Percentiles rank a stretch among this genome's conserved stretches.
Conservation (phyloP, 495 filamentous ascomycete species). For the Penicillium bialowiezense region DNA sequence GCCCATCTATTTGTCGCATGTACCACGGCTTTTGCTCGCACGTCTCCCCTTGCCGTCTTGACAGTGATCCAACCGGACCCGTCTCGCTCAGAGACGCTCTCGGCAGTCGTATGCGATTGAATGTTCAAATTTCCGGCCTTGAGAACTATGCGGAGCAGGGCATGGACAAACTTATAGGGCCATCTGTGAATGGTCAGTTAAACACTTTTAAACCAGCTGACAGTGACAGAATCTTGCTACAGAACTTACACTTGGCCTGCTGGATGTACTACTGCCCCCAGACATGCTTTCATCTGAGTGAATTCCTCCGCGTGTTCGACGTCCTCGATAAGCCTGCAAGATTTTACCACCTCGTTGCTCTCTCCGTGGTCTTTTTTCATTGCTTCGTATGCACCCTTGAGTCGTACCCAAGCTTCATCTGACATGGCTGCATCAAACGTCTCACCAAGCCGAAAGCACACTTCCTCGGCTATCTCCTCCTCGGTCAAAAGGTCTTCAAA, state of each 20-base stretch:
- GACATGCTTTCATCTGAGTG: not conserved
- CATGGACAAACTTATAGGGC: not conserved
- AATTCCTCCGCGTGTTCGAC: not conserved
- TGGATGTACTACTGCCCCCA: not conserved
- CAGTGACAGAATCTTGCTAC: not conserved
- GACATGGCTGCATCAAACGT: constrained; percentile 2
- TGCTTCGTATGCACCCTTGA: not conserved
- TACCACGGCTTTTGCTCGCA: not conserved
- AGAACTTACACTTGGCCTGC: not conserved
- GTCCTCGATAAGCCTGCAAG: not conserved
- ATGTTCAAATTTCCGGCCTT: not conserved
- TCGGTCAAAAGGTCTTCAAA: not conserved
- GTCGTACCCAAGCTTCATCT: not conserved
- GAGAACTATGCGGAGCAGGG: not conserved
- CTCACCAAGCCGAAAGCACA: constrained; percentile 1
- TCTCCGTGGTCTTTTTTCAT: not conserved
- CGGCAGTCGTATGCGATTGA: not conserved
- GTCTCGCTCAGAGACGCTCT: not conserved
- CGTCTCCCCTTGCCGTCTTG: not conserved
- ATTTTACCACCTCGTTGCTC: not conserved
- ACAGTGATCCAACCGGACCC: not conserved
- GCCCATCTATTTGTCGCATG: constrained; percentile 1
- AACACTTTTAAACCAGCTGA: not conserved
- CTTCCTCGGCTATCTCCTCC: not conserved
- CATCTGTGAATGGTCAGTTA: not conserved